Conservation (phyloP, 1,284 basidiomycete genomes). For the Ustilago hordei region DNA sequence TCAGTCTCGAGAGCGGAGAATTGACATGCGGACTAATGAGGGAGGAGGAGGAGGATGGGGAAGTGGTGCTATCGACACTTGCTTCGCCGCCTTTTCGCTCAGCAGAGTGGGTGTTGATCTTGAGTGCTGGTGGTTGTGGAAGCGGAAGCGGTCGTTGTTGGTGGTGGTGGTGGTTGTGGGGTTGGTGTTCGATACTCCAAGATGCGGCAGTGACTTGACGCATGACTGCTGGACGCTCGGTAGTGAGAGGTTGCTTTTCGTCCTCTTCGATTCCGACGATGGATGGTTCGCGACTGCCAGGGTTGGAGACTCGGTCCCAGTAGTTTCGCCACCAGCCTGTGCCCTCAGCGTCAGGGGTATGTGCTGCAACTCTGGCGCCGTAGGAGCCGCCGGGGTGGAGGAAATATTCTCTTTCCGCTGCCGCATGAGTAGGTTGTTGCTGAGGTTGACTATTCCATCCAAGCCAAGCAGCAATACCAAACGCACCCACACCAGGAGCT, state of each 20-base stretch:
- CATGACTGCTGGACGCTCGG: conserved; percentile 17
- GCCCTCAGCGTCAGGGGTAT: conserved; percentile 9
- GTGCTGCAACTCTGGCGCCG: background rate
- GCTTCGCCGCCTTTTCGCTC: background rate
- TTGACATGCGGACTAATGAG: conserved; percentile 32
- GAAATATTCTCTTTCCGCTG: background rate
- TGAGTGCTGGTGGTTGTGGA: conserved; percentile 12
- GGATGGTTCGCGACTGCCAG: conserved; percentile 30
- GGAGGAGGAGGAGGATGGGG: conserved; percentile 15
- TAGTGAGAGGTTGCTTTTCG: conserved; percentile 13
- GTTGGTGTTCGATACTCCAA: conserved; percentile 17
- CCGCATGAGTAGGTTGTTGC: background rate
- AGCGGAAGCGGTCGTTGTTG: background rate
- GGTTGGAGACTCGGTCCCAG: conserved; percentile 35
- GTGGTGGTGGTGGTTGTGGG: background rate
- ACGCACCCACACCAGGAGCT: conserved; percentile 30
- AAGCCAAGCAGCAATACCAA: conserved; percentile 39
- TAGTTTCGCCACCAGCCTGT: conserved; percentile 42
- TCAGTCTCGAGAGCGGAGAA: conserved; percentile 36
- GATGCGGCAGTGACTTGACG: conserved; percentile 41
- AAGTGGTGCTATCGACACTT: conserved; percentile 10
- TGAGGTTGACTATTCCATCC: conserved; percentile 21
- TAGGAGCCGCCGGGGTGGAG: conserved; percentile 7
- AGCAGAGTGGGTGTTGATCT: conserved; percentile 7
- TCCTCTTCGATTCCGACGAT: conserved; percentile 19